These are phyloP conservation scores for Russula griseocarnosa DNA, from an alignment of 768 basidiomycete species.

Conservation along the genomic window DNA sequence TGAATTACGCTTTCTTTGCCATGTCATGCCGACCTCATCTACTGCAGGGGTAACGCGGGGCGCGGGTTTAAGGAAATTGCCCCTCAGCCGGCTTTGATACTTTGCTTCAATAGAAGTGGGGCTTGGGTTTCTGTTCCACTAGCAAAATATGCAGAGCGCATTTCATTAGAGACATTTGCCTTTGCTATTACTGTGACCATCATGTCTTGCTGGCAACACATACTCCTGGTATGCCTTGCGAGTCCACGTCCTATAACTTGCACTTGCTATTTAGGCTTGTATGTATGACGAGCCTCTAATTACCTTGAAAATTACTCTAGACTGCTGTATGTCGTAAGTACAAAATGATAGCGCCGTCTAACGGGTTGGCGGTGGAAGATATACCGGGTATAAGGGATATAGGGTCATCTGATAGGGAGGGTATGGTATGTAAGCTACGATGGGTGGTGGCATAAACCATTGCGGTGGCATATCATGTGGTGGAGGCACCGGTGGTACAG, in stretches of 20 bases:
- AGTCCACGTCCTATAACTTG: too few species aligned
- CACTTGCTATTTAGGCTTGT: not conserved
- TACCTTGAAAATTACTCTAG: not conserved
- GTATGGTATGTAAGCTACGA: not conserved
- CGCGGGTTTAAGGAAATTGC: constrained; percentile 11
- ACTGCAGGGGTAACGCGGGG: constrained; percentile 23
- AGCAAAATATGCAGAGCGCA: not conserved
- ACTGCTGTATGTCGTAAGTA: not conserved
- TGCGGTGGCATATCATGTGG: not conserved
- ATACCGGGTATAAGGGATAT: not conserved
- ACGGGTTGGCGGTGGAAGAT: not conserved
- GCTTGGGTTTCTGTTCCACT: not conserved
- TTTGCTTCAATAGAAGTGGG: not conserved
- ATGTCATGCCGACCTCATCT: not conserved
- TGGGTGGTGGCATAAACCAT: not conserved
- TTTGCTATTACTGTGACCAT: not conserved
- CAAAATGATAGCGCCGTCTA: not conserved
- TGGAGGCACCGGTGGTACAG: not conserved
- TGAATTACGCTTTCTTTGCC: not conserved
- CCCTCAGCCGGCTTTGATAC: not conserved
- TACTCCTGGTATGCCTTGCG: not conserved
- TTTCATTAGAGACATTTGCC: not conserved
- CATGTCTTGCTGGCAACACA: not conserved
- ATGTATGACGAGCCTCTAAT: not conserved
- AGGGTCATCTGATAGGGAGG: constrained; percentile 10